Evolutionary conservation across 305 asterid genomes (phyloP).

Genomic region (Solanum hybrid): DNA sequence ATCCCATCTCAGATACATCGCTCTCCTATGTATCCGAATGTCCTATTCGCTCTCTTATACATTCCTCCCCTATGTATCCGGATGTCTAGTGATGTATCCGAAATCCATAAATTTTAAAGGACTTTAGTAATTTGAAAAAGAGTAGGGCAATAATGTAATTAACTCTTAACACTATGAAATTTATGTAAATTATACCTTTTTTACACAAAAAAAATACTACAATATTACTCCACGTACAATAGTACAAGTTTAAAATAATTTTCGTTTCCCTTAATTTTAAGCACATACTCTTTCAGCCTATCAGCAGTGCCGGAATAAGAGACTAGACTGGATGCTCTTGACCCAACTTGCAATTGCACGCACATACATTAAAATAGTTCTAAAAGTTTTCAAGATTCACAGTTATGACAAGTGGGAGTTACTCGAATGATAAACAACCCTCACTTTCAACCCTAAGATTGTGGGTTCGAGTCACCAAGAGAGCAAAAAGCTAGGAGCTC

Average conservation of each 20-base stretch:
- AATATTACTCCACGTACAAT: rapidly evolving
- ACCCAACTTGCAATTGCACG: neutral
- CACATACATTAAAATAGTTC: neutral
- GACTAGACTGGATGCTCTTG: neutral
- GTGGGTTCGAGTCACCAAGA: neutral
- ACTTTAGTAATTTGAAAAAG: too few relatives aligned
- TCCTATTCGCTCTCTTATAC: rapidly evolving
- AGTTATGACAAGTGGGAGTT: neutral
- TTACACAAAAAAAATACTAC: neutral
- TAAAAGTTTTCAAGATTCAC: neutral
- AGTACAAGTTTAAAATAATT: neutral
- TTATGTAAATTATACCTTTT: too few relatives aligned
- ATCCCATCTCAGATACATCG: neutral
- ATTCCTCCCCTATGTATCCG: neutral
- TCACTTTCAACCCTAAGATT: neutral
- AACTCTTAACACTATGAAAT: rapidly evolving
- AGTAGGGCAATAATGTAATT: rapidly evolving
- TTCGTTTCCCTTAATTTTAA: neutral
- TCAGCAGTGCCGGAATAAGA: neutral
- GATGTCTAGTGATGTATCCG: neutral
- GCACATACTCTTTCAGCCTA: neutral
- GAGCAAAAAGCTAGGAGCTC: neutral
- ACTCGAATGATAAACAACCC: neutral
- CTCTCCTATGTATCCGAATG: too few relatives aligned
- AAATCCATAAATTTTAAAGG: neutral